Evolutionary conservation across 306 rosid genomes (phyloP).

Genomic region (Malus sylvestris): DNA sequence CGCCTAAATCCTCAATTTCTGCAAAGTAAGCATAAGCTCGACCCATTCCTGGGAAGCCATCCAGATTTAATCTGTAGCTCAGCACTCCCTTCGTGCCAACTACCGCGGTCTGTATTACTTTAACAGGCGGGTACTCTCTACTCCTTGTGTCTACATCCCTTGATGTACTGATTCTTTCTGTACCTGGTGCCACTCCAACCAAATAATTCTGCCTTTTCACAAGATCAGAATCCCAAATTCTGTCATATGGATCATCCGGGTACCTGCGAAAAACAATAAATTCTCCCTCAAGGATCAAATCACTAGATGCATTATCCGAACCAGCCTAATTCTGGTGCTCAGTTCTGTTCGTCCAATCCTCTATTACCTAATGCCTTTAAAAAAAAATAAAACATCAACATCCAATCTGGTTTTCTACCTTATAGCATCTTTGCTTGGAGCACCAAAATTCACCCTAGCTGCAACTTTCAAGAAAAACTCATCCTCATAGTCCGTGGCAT

Average conservation of each 20-base stretch:
- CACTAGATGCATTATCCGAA: background rate
- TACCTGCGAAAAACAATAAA: slow-evolving; percentile 47
- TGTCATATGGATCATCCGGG: slow-evolving; percentile 97
- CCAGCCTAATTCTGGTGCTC: background rate
- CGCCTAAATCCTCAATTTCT: slow-evolving; percentile 64
- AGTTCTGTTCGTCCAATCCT: background rate
- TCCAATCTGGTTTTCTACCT: slow-evolving; percentile 32
- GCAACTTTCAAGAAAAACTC: slow-evolving; percentile 75
- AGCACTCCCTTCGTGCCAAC: slow-evolving; percentile 61
- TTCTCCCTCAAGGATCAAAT: background rate
- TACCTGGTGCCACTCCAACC: slow-evolving; percentile 89
- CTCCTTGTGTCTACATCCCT: slow-evolving; percentile 45
- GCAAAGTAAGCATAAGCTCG: slow-evolving; percentile 86
- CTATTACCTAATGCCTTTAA: background rate
- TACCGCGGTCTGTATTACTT: slow-evolving; percentile 87
- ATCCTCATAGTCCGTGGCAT: slow-evolving; percentile 86
- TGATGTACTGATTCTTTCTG: slow-evolving; percentile 66
- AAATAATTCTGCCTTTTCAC: slow-evolving; percentile 79
- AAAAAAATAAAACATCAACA: background rate
- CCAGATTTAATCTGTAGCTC: slow-evolving; percentile 73
- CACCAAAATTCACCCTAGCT: slow-evolving; percentile 94
- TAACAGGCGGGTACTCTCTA: slow-evolving; percentile 74
- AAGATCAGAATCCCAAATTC: slow-evolving; percentile 94
- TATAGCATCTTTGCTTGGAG: slow-evolving; percentile 53
- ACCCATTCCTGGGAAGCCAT: slow-evolving; percentile 78